Base-by-base conservation (phyloP, 148 eudicot species). In the Camellia sinensis region DNA sequence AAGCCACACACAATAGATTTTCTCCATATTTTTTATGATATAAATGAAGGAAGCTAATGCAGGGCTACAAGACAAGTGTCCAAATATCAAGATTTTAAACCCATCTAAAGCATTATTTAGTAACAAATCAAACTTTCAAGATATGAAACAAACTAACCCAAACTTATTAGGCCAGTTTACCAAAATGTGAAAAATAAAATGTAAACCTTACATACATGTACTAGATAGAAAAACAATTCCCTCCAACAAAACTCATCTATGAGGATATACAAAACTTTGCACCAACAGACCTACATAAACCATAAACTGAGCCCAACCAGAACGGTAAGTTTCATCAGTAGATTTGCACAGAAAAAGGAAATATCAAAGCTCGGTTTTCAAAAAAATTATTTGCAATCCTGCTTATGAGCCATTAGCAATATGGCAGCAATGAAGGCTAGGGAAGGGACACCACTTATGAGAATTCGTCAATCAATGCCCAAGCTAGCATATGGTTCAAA, bases 401-500 rank as follows among this genome's bases (percentile, higher is more conserved):
- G 64, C 41, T 77, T 66, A 22, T 21, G 14, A 2, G 53, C 6
- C 0, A 6, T 6, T 45, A 46, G 19, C 45, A 8, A 65, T 14
- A 41, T 0, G 2, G 37, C 60, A 50, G 21, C 17, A 29, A 17
- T 7, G 5, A 40, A 50, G 44, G 18, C n/a, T 4, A 53, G 57
- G 3, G 40, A 54, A 13, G 7, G 17, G 45, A 9, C 12, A 48
- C 52, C 52, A 48, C 7, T 0, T 22, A 71, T n/a, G 52, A 63
- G 50, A 61, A 48, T 70, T 61, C 61, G 41, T 92, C 83, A 92
- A 82, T 94, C 97, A 66, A 94, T 87, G 68, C 93, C 90, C 93
- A 94, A 87, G 88, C 90, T 90, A 10, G 97, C 89, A 80, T 89
- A 94, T 15, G 94, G 93, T 83, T 92, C 98, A 77, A 89, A 89